phyloP scores from a whole-genome alignment of 257 asterid species.

The Phtheirospermum japonicum region DNA sequence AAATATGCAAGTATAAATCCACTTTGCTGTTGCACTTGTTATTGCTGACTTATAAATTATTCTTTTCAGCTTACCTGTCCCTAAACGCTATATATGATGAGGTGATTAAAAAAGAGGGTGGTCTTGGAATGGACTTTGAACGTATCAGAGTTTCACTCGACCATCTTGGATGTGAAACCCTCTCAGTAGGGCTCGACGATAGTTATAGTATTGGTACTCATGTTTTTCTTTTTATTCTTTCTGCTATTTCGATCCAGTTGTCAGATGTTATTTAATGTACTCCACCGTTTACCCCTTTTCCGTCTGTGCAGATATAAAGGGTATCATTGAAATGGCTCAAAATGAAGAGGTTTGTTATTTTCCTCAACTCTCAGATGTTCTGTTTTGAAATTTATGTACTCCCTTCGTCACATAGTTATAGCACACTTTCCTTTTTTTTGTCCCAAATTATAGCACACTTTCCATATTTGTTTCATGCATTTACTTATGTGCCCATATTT shows the following conservation, averaged over 20 bases:
- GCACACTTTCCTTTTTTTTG: too few species aligned
- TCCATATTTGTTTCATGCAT: too few species aligned
- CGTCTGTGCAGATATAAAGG: constrained; percentile 65
- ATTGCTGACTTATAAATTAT: constrained; percentile 25
- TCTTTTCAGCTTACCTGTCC: constrained; percentile 54
- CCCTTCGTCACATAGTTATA: too few species aligned
- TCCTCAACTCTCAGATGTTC: constrained; percentile 16
- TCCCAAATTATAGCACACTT: too few species aligned
- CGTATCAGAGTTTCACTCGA: constrained; percentile 56
- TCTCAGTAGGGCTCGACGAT: constrained; percentile 46
- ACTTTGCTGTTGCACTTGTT: constrained; percentile 14
- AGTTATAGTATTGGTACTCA: constrained; percentile 63
- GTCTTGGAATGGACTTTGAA: constrained; percentile 62
- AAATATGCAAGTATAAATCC: not conserved
- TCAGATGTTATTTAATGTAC: constrained; percentile 19
- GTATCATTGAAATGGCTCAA: constrained; percentile 66
- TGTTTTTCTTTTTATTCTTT: constrained; percentile 13
- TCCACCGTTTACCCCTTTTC: constrained; percentile 21
- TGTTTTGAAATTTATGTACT: constrained; percentile 16
- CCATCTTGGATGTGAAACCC: constrained; percentile 65
- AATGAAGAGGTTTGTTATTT: constrained; percentile 64
- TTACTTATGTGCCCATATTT: too few species aligned
- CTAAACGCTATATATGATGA: constrained; percentile 64
- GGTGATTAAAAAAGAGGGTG: constrained; percentile 69
- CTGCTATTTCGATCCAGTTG: constrained; percentile 11